Percentiles rank a stretch among this genome's conserved stretches.
Evolutionary conservation across 2,329 filamentous ascomycete species (phyloP).

Genomic region (Penicillium olsonii): DNA sequence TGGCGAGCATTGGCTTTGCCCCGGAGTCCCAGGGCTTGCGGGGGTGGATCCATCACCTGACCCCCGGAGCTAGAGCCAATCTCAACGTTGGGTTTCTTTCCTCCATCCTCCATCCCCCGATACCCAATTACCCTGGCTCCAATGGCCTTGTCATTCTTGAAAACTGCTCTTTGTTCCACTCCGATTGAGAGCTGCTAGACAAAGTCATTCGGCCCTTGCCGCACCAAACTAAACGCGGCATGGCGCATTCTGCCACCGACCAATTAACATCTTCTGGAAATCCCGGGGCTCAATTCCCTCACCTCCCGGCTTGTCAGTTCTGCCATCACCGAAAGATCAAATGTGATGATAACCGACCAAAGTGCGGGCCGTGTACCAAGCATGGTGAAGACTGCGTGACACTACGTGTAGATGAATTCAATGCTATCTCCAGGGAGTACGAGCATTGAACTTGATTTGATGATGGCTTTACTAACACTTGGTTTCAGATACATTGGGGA

Average conservation of each 20-base stretch:
- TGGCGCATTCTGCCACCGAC: not conserved
- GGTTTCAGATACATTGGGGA: slow-evolving; percentile 25
- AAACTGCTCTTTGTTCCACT: not conserved
- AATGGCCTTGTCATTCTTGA: not conserved
- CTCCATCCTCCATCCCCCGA: not conserved
- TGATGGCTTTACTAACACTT: not conserved
- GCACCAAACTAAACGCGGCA: not conserved
- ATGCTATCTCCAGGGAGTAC: slow-evolving; percentile 27
- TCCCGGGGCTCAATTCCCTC: slow-evolving; percentile 1
- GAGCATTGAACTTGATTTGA: not conserved
- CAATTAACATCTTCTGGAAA: not conserved
- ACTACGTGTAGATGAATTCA: slow-evolving; percentile 22
- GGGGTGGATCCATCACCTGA: slow-evolving; percentile 2
- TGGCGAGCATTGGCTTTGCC: not conserved
- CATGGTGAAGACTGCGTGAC: slow-evolving; percentile 30
- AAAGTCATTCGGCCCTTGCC: not conserved
- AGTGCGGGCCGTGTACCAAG: slow-evolving; percentile 30
- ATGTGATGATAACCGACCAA: slow-evolving; percentile 35
- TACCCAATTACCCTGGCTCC: not conserved
- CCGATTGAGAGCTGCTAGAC: not conserved
- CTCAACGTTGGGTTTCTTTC: not conserved
- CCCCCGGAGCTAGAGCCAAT: not conserved
- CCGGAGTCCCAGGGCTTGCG: not conserved
- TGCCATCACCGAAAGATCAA: slow-evolving; percentile 26
- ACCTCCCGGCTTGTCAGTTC: slow-evolving; percentile 23